phyloP scores from a whole-genome alignment of 345 rosid species.

The Arabis hirsuta region DNA sequence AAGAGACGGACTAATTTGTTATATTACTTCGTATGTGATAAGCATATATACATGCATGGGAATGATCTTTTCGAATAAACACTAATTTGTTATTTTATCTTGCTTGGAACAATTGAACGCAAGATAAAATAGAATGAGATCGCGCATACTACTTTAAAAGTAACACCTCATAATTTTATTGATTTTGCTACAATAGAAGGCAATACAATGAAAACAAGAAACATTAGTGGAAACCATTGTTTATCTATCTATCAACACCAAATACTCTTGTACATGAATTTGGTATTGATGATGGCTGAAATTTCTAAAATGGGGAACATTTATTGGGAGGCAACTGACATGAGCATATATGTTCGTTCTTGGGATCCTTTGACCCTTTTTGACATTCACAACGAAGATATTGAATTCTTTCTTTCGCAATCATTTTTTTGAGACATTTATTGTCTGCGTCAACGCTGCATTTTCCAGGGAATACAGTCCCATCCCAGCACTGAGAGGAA shows the following conservation, averaged over 20 bases:
- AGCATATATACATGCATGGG: no score
- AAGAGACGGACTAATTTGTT: constrained; percentile 44
- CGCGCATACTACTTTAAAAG: no score
- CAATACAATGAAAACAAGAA: neutral
- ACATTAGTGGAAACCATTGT: neutral
- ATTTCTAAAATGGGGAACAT: neutral
- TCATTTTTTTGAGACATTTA: neutral
- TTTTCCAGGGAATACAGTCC: neutral
- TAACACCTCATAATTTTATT: neutral
- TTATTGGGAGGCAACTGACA: neutral
- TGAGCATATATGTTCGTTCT: neutral
- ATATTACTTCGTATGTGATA: no score
- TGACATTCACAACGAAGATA: neutral
- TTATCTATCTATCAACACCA: neutral
- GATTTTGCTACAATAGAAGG: neutral
- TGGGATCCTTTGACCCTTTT: neutral
- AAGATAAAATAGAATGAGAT: no score
- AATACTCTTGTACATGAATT: neutral
- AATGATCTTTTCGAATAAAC: no score
- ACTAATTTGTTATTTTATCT: no score
- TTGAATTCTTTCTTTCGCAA: neutral
- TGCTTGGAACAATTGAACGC: no score
- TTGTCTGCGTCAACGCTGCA: neutral
- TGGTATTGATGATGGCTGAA: neutral
- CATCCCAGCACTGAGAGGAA: neutral